Evolutionary conservation across 2,329 filamentous ascomycete species (phyloP).

Genomic region (Elsinoe batatas): DNA sequence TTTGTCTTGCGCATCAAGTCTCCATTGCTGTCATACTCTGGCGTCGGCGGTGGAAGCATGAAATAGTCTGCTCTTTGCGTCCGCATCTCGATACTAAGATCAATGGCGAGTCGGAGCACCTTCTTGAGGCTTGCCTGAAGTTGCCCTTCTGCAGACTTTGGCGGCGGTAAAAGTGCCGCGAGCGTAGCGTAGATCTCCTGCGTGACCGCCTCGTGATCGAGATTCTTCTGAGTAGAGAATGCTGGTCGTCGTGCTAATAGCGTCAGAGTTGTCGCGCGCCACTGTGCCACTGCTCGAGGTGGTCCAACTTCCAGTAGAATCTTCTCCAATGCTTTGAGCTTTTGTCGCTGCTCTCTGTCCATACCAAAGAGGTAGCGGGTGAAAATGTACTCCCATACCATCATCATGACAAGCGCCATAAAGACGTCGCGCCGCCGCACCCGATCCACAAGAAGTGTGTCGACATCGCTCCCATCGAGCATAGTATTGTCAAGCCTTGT

Average conservation of each 20-base stretch:
- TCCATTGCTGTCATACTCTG: constrained; percentile 88
- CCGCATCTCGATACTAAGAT: constrained; percentile 92
- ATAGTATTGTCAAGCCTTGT: constrained; percentile 90
- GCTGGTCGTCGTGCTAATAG: constrained; percentile 68
- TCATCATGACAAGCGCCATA: constrained; percentile 98
- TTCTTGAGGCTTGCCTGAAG: constrained; percentile 76
- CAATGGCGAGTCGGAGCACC: constrained; percentile 80
- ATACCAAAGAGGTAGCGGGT: constrained; percentile 97
- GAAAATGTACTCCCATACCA: constrained; percentile 99
- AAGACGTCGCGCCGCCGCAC: constrained; percentile 86
- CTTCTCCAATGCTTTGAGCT: constrained; percentile 93
- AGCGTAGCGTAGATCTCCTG: constrained; percentile 81
- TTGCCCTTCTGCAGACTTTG: constrained; percentile 66
- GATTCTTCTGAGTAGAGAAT: constrained; percentile 74
- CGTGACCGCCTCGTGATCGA: constrained; percentile 92
- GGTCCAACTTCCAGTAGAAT: constrained; percentile 81
- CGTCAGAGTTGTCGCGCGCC: constrained; percentile 90
- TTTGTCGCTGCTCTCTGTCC: constrained; percentile 94
- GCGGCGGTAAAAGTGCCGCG: constrained; percentile 75
- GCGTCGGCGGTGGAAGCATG: constrained; percentile 91
- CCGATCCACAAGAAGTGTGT: constrained; percentile 76
- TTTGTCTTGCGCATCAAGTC: constrained; percentile 78
- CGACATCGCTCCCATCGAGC: constrained; percentile 87
- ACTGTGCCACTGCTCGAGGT: constrained; percentile 80
- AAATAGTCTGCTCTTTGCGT: constrained; percentile 95